These are phyloP conservation scores for Austroboletus novae-zelandiae DNA, from an alignment of 1,284 basidiomycete species.

Conservation along the genomic window DNA sequence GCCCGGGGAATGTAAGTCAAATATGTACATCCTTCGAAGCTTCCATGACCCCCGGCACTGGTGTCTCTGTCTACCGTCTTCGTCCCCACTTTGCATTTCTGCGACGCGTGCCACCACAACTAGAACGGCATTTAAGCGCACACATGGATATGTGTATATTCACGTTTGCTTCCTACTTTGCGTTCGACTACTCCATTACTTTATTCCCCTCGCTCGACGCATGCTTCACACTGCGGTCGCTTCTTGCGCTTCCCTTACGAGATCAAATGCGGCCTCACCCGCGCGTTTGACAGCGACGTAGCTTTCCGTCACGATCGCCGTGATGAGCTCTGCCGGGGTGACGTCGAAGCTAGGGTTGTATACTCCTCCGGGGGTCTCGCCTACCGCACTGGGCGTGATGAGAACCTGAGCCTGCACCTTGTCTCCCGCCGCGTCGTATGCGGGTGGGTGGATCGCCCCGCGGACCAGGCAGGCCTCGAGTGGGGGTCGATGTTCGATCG, in stretches of 20 bases:
- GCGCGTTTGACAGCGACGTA: conserved; percentile 71
- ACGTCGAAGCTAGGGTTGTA: conserved; percentile 96
- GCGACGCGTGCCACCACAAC: too few species aligned
- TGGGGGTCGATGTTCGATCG: conserved; percentile 86
- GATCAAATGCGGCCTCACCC: conserved; percentile 52
- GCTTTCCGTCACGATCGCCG: conserved; percentile 87
- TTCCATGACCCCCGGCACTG: too few species aligned
- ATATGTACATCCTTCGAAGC: too few species aligned
- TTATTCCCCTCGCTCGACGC: too few species aligned
- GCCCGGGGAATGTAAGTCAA: too few species aligned
- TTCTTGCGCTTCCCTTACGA: conserved; percentile 28
- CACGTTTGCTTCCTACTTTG: too few species aligned
- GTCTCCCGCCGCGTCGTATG: conserved; percentile 38
- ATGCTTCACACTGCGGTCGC: too few species aligned
- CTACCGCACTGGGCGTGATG: conserved; percentile 66
- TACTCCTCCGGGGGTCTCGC: conserved; percentile 42
- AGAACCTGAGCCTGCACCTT: conserved; percentile 66
- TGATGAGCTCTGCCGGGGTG: conserved; percentile 81
- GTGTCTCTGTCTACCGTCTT: too few species aligned
- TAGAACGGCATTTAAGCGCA: too few species aligned
- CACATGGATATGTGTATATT: too few species aligned
- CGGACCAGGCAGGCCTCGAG: conserved; percentile 86
- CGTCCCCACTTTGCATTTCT: too few species aligned
- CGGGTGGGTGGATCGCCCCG: conserved; percentile 63
- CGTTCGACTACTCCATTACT: not conserved